Evolutionary conservation across 768 basidiomycete species (phyloP).

Genomic region (Strobilomyces confusus): DNA sequence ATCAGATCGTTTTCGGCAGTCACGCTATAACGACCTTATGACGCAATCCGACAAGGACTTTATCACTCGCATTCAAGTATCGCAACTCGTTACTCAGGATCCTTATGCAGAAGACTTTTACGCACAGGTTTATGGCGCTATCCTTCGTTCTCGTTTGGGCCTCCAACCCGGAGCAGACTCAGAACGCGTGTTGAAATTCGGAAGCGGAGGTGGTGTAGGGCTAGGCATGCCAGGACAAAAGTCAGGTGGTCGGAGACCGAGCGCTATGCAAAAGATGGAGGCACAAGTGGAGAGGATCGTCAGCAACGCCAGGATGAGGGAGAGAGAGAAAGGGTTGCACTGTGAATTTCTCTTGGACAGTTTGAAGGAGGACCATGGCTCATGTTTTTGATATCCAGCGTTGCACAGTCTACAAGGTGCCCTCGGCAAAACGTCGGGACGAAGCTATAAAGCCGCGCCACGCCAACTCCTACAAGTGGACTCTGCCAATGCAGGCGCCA

Average conservation of each 20-base stretch:
- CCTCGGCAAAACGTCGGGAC: conserved; percentile 88
- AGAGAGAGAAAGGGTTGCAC: conserved; percentile 77
- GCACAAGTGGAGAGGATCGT: conserved; percentile 96
- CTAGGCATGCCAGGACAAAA: conserved; percentile 46
- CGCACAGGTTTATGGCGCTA: conserved; percentile 90
- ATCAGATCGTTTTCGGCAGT: conserved; percentile 37
- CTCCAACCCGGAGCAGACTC: conserved; percentile 55
- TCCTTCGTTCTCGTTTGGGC: conserved; percentile 75
- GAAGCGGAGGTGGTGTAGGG: conserved; percentile 84
- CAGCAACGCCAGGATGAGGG: conserved; percentile 80
- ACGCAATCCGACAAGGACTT: conserved; percentile 99
- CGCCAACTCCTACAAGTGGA: conserved; percentile 93
- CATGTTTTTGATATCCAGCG: conserved; percentile 36
- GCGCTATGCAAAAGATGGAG: conserved; percentile 90
- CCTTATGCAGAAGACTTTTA: conserved; percentile 99
- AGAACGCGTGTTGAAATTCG: conserved; percentile 81
- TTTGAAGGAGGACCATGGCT: background rate
- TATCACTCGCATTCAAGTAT: conserved; percentile 98
- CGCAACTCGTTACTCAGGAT: conserved; percentile 95
- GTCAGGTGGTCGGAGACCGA: conserved; percentile 65
- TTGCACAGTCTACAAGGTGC: conserved; percentile 85
- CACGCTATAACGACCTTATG: conserved; percentile 93
- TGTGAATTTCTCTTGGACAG: conserved; percentile 31
- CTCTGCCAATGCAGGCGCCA: conserved; percentile 36
- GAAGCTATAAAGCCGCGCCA: conserved; percentile 95